Evolutionary conservation across 2,329 filamentous ascomycete species (phyloP).

Genomic region (Elsinoe arachidis): DNA sequence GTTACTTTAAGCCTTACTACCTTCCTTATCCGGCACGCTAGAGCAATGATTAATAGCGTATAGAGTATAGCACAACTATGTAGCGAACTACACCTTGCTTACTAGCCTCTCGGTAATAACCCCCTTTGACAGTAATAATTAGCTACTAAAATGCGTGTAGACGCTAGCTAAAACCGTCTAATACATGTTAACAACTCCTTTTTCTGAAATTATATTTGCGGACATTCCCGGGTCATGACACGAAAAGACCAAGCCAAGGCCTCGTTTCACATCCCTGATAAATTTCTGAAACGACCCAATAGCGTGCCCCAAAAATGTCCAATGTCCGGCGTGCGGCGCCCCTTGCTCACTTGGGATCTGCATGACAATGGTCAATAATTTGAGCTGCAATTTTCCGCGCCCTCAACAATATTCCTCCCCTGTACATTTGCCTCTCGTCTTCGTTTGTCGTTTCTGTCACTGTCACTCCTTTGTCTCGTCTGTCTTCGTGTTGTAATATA

Average conservation of each 20-base stretch:
- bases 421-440: not conserved
- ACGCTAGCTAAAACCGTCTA: no score
- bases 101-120: no score
- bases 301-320: not conserved
- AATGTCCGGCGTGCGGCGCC: not conserved
- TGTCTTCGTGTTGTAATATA: not conserved
- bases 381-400: not conserved
- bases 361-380: not conserved
- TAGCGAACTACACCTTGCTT: no score
- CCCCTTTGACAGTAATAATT: no score
- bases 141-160: no score
- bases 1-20: no score
- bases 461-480: not conserved
- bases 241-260: not conserved
- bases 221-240: not conserved
- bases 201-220: not conserved
- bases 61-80: no score
- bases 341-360: constrained; percentile 2
- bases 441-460: no score
- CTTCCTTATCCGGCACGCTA: no score
- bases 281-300: not conserved
- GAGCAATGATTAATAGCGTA: no score
- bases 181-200: not conserved
- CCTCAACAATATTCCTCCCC: not conserved
- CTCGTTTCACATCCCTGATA: not conserved